Percentiles rank a stretch among this genome's conserved stretches.
Evolutionary conservation across 2,329 filamentous ascomycete genomes (phyloP).

Genomic region (Didymella glomerata): DNA sequence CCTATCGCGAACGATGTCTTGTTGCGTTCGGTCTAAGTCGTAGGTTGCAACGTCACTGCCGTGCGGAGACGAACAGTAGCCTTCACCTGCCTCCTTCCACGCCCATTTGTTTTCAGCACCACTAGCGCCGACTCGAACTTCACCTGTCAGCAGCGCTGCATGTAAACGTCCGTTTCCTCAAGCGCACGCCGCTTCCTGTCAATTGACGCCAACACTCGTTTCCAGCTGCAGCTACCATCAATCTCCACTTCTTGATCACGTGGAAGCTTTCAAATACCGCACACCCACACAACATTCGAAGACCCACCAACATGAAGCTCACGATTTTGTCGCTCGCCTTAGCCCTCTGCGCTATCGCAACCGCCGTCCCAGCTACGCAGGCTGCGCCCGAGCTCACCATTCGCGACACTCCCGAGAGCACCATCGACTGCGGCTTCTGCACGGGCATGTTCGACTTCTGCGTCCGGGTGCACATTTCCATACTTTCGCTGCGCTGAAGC

Average conservation of each 20-base stretch:
- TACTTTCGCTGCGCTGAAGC: rapidly evolving
- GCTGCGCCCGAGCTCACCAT: background rate
- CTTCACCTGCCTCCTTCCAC: constrained; percentile 7
- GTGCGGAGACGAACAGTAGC: background rate
- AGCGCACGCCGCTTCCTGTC: constrained; percentile 9
- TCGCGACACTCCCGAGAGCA: background rate
- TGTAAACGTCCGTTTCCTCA: background rate
- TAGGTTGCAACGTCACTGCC: constrained; percentile 1
- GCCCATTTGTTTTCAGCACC: constrained; percentile 6
- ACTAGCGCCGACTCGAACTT: background rate
- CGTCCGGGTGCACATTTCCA: background rate
- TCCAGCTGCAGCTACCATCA: background rate
- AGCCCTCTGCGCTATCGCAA: background rate
- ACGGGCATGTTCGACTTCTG: constrained; percentile 16
- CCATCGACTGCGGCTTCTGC: constrained; percentile 20
- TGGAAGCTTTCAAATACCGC: background rate
- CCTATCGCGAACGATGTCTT: background rate
- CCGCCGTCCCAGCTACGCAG: constrained; percentile 1
- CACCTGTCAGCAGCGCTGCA: background rate
- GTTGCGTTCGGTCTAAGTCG: background rate
- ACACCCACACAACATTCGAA: background rate
- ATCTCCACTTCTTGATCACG: background rate
- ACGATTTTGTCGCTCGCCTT: constrained; percentile 1
- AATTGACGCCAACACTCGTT: constrained; percentile 2
- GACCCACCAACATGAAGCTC: constrained; percentile 2